These are phyloP conservation scores for Candida tetrigidarum DNA, from an alignment of 1,139 yeast genomes.

Conservation along the genomic window DNA sequence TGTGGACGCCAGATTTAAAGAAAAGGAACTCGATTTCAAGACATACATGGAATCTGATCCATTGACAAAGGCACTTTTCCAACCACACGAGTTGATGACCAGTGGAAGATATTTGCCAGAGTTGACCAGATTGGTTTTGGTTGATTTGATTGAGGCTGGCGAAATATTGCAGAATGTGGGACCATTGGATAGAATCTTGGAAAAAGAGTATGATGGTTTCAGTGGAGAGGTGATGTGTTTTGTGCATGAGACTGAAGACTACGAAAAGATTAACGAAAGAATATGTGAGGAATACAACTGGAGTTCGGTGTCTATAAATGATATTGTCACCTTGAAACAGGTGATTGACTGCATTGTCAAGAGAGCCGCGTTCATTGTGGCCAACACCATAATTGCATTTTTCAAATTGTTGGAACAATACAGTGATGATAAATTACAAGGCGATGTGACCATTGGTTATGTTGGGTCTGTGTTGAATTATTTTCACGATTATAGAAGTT, in stretches of 20 bases:
- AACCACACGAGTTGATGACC: slow-evolving; percentile 58
- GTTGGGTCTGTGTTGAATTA: slow-evolving; percentile 48
- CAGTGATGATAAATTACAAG: slow-evolving; percentile 21
- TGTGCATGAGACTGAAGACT: slow-evolving; percentile 35
- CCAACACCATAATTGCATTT: slow-evolving; percentile 39
- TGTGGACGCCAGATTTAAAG: slow-evolving; percentile 40
- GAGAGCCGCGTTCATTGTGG: slow-evolving; percentile 47
- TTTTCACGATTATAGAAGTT: slow-evolving; percentile 37
- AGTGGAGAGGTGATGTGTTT: slow-evolving; percentile 44
- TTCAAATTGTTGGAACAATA: slow-evolving; percentile 39
- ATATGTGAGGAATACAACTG: slow-evolving; percentile 29
- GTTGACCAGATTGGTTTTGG: slow-evolving; percentile 45
- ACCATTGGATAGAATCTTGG: slow-evolving; percentile 12
- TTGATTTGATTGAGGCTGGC: slow-evolving; percentile 33
- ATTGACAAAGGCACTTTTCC: slow-evolving; percentile 39
- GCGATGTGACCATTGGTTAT: slow-evolving; percentile 40
- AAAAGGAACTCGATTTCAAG: slow-evolving; percentile 24
- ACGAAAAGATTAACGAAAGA: slow-evolving; percentile 23
- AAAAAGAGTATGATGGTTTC: slow-evolving; percentile 38
- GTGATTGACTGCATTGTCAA: slow-evolving; percentile 34
- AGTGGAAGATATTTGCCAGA: slow-evolving; percentile 63
- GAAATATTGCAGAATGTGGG: slow-evolving; percentile 33
- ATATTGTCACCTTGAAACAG: slow-evolving; percentile 30
- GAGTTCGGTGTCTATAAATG: slow-evolving; percentile 26
- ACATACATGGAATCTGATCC: slow-evolving; percentile 41